Evolutionary conservation across 2,329 filamentous ascomycete species (phyloP).

Genomic region (Verticillium klebahnii): DNA sequence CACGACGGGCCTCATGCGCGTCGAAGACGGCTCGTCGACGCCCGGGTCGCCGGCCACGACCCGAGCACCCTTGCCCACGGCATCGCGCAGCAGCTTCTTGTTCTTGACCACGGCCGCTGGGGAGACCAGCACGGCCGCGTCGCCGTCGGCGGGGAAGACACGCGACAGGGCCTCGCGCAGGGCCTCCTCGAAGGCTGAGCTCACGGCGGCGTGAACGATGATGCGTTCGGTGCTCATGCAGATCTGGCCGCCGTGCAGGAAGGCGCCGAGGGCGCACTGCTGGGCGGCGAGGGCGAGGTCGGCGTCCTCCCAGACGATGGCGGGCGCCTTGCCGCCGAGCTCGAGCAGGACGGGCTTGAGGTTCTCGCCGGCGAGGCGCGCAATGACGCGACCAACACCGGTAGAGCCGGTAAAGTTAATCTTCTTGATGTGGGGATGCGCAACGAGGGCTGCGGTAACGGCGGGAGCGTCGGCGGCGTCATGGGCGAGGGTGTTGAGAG

Average conservation of each 20-base stretch:
- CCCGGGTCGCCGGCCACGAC: slow-evolving; percentile 30
- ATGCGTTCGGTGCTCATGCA: slow-evolving; percentile 85
- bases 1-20: slow-evolving; percentile 55
- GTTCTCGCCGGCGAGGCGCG: slow-evolving; percentile 62
- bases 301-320: slow-evolving; percentile 77
- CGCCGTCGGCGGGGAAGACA: slow-evolving; percentile 41
- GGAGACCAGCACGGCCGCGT: slow-evolving; percentile 67
- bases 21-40: slow-evolving; percentile 20
- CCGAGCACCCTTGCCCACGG: slow-evolving; percentile 57
- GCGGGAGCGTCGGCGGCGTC: slow-evolving; percentile 61
- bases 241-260: slow-evolving; percentile 72
- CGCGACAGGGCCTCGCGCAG: slow-evolving; percentile 32
- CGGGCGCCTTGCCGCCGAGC: slow-evolving; percentile 75
- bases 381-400: slow-evolving; percentile 67
- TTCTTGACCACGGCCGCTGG: slow-evolving; percentile 59
- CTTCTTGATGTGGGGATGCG: slow-evolving; percentile 65
- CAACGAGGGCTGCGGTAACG: slow-evolving; percentile 64
- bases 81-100: slow-evolving; percentile 54
- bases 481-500: slow-evolving; percentile 66
- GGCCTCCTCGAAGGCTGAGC: slow-evolving; percentile 39
- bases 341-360: slow-evolving; percentile 79
- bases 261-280: slow-evolving; percentile 65
- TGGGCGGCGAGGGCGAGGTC: slow-evolving; percentile 67
- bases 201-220: slow-evolving; percentile 46
- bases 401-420: slow-evolving; percentile 85